Evolutionary conservation across 495 filamentous ascomycete genomes (phyloP), one percentile per base, ranked within the genome.

Genomic region (Hyaloscypha hepaticicola): DNA sequence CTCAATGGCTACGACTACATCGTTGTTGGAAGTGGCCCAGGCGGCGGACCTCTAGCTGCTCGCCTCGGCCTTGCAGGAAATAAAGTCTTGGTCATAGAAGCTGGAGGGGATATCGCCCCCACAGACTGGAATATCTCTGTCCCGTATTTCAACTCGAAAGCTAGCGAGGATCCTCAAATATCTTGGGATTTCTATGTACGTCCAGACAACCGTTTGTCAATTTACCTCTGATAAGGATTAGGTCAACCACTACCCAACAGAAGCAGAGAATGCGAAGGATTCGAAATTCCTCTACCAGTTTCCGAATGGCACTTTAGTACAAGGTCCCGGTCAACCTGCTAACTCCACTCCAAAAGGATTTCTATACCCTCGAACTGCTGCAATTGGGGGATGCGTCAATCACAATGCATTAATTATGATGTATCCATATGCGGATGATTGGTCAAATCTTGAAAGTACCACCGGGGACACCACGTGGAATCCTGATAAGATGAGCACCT

Each of bases 21-120:
- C 60, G 78, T 90, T 24, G 83, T 90, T 0, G 88, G 88, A 34
- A 83, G 80, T 38, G 88, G 87, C 22, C 83, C 87, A 4, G 88
- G 88, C 21, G 87, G 88, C 11, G 85, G 85, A 5, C 85, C 85
- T 9, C 70, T 90, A 3, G 87, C 87, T 0, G 80, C 81, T 11
- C 80, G 85, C 16, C 82, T 89, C 12, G 87, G 85, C 3, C 73
- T 82, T 26, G 85, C 83, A 26, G 86, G 85, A 14, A 82, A 83
- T 67, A 83, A 77, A 45, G 84, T 83, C 1, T 78, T 89, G 5
- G 73, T 90, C 11, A 76, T 90, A 49, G 87, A 90, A 68, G 84
- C 88, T 0, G 88, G 88, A 24, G 14, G 11, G 12, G 38, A 45
- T 14, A 16, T 45, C 16, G 12, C 38, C 11, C 6, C 38, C 0